phyloP scores from a whole-genome alignment of 306 rosid species.

The Ziziphus jujuba region DNA sequence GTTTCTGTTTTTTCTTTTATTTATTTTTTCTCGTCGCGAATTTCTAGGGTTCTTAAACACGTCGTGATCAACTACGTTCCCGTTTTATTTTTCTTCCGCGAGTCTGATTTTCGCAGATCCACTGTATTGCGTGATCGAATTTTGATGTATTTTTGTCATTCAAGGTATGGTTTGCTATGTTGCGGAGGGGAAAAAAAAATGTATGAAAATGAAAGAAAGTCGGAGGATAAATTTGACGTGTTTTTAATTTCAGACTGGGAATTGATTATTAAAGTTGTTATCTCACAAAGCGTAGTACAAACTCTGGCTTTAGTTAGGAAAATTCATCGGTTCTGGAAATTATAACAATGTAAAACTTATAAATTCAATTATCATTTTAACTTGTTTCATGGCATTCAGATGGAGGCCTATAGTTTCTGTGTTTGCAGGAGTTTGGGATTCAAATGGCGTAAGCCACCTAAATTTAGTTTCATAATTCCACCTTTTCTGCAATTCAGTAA shows the following conservation, averaged over 20 bases:
- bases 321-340: background rate
- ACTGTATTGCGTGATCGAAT: conserved; percentile 10
- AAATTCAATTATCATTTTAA: background rate
- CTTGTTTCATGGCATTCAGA: background rate
- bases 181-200: conserved; percentile 24
- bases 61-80: conserved; percentile 5
- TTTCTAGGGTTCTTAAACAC: conserved; percentile 35
- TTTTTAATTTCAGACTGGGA: background rate
- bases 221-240: background rate
- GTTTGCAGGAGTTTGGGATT: background rate
- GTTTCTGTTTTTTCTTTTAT: conserved; percentile 18
- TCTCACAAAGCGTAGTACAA: background rate
- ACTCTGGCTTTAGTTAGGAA: background rate
- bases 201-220: conserved; percentile 13
- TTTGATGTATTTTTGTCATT: conserved; percentile 11
- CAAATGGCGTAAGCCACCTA: background rate
- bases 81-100: conserved; percentile 18
- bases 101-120: conserved; percentile 45
- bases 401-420: background rate
- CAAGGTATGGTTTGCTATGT: conserved; percentile 8
- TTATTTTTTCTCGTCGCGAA: conserved; percentile 25
- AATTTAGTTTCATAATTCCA: conserved; percentile 3
- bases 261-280: background rate
- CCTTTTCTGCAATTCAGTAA: background rate
- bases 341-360: background rate